Evolutionary conservation across 1,284 basidiomycete species (phyloP).

Genomic region (Trametes versicolor): DNA sequence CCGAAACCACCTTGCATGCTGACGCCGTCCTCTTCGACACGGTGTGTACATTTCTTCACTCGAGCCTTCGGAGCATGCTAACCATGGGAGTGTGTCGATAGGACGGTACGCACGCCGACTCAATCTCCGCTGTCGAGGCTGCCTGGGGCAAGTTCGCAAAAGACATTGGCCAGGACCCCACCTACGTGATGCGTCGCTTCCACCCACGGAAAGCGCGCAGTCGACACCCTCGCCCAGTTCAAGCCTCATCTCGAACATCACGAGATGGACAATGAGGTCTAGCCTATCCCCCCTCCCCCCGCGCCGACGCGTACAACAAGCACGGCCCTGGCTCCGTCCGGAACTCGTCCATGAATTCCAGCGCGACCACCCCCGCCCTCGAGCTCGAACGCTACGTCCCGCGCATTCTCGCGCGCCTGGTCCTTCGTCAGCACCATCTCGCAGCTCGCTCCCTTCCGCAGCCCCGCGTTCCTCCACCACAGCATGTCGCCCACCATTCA

Average conservation of each 20-base stretch:
- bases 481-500: conserved; percentile 51
- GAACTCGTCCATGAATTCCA: conserved; percentile 41
- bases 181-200: conserved; percentile 73
- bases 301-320: conserved; percentile 70
- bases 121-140: conserved; percentile 80
- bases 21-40: conserved; percentile 81
- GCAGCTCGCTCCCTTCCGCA: conserved; percentile 46
- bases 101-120: conserved; percentile 81
- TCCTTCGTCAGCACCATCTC: conserved; percentile 48
- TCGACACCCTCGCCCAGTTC: conserved; percentile 57
- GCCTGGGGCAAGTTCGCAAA: conserved; percentile 82
- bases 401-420: conserved; percentile 49
- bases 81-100: conserved; percentile 41
- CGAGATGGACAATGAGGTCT: conserved; percentile 76
- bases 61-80: conserved; percentile 16
- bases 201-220: conserved; percentile 78
- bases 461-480: conserved; percentile 61
- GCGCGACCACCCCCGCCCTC: conserved; percentile 40
- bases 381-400: conserved; percentile 54
- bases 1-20: conserved; percentile 51
- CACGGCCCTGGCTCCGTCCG: conserved; percentile 52
- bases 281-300: conserved; percentile 74
- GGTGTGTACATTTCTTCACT: conserved; percentile 51
- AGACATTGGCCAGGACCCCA: conserved; percentile 74
- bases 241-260: conserved; percentile 56